Base-by-base conservation (phyloP, 192 early-diverging fungal species). In the Rhizophagus sp. region DNA sequence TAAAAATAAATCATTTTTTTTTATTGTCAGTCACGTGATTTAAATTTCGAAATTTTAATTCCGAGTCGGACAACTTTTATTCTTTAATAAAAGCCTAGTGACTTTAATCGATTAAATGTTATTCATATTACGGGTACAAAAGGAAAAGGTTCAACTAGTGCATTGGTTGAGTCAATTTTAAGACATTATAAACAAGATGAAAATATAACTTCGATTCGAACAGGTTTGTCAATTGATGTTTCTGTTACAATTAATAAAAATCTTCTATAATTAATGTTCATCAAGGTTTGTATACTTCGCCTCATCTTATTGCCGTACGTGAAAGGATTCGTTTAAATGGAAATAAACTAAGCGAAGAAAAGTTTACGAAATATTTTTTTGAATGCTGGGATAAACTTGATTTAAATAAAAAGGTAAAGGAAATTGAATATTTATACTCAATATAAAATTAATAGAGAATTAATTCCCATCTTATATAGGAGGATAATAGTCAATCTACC, bases 311-410 rank as follows among this genome's bases (percentile, higher is more conserved):
- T 69, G 89, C 96, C 69, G 96, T 94, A 8, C 92, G 97, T 68
- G 98, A 99, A 80, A 90, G 98, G 30, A 97, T 99, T 80, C 88
- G 95, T 65, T 96, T 99, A 82, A 89, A 98, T 81, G 98, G 98
- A 1, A 80, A 79, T 30, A 95, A 96, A 15, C 85, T 99, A 6
- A 87, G 88, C 9, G 87, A 92, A 65, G 88, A 91, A 13, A 34
- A 82, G 25, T 86, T 86, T 82, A 80, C 85, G 17, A 91, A 94
- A 82, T 95, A 98, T 85, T 97, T 96, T 80, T 94, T 95, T 83
- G 88, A 97, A 33, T 89, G 92, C 15, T 97, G 93, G 93, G 91
- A 97, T 82, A 80, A 85, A 27, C 84, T 98, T 44, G 90, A 91
- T 27, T 82, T 75, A 1, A 69, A 30, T 19, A 22, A 22, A 36